A percentile compares a stretch with the other conserved stretches of the same genome.
These are phyloP conservation scores for Coemansia sp. DNA, from an alignment of 192 early-diverging fungal genomes.

Conservation along the genomic window DNA sequence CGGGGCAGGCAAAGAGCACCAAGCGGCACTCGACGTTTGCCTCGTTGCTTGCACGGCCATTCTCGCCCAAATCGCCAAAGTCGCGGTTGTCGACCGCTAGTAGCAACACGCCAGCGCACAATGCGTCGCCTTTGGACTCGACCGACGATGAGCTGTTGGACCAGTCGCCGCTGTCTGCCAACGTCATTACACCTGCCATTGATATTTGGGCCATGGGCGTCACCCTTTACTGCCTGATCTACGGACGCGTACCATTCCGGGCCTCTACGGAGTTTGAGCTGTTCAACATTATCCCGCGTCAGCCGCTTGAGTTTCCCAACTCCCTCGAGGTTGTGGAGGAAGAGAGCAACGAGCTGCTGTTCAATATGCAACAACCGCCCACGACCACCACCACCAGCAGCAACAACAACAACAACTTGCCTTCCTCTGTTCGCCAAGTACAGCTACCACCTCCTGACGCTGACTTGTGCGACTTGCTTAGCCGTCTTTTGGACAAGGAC, in stretches of 20 bases:
- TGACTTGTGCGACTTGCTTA: constrained; percentile 69
- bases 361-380: no score
- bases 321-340: constrained; percentile 18
- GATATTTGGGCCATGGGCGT: constrained; percentile 98
- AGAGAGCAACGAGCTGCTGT: constrained; percentile 5
- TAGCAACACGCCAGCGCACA: neutral
- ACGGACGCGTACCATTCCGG: constrained; percentile 87
- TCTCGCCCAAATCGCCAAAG: constrained; percentile 21
- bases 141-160: constrained; percentile 5
- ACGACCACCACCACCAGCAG: no score
- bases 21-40: constrained; percentile 47
- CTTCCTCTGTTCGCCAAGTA: constrained; percentile 4
- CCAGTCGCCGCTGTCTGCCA: constrained; percentile 36
- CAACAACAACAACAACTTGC: no score
- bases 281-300: constrained; percentile 82
- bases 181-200: constrained; percentile 77
- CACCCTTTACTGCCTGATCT: constrained; percentile 90
- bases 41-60: constrained; percentile 40
- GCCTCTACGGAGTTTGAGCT: constrained; percentile 95
- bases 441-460: constrained; percentile 49
- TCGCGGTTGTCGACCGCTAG: neutral
- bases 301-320: constrained; percentile 57
- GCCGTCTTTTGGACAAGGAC: constrained; percentile 80
- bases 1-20: constrained; percentile 7
- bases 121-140: constrained; percentile 17